A percentile compares a stretch with the other conserved stretches of the same genome.
phyloP scores from a whole-genome alignment of 805 yeast species.

The Metschnikowia sp. region DNA sequence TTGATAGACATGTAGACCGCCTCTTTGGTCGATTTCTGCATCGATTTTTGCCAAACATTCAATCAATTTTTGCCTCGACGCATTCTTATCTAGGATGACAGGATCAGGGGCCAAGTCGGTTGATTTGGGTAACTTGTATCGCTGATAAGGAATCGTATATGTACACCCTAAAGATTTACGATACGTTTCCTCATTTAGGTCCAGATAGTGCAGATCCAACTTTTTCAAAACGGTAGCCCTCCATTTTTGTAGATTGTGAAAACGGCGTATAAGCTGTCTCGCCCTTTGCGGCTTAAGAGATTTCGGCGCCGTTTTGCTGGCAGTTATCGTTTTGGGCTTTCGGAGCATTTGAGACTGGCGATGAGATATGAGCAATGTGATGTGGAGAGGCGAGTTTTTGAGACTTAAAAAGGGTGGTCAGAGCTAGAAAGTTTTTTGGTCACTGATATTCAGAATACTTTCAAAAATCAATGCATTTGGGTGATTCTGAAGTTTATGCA shows the following conservation, averaged over 20 bases:
- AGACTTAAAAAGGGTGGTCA: not conserved
- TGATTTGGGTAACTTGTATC: conserved; percentile 7
- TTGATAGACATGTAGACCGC: conserved; percentile 81
- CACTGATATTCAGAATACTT: no score
- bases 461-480: no score
- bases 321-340: conserved; percentile 32
- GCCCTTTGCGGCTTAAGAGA: conserved; percentile 66
- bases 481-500: no score
- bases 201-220: conserved; percentile 21
- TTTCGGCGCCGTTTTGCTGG: conserved; percentile 32
- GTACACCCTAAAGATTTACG: conserved; percentile 9
- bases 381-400: not conserved
- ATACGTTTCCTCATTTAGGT: conserved; percentile 23
- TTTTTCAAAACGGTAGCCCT: conserved; percentile 38
- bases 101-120: conserved; percentile 11
- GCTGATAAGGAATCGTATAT: conserved; percentile 5
- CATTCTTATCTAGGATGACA: conserved; percentile 18
- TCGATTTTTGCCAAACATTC: conserved; percentile 51
- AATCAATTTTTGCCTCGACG: conserved; percentile 18
- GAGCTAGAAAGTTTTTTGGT: no score
- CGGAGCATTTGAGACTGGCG: conserved; percentile 20
- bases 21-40: conserved; percentile 58
- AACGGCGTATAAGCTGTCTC: conserved; percentile 71
- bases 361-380: not conserved
- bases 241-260: conserved; percentile 66